Evolutionary conservation across 345 rosid species (phyloP).

Genomic region (Pistacia integerrima): DNA sequence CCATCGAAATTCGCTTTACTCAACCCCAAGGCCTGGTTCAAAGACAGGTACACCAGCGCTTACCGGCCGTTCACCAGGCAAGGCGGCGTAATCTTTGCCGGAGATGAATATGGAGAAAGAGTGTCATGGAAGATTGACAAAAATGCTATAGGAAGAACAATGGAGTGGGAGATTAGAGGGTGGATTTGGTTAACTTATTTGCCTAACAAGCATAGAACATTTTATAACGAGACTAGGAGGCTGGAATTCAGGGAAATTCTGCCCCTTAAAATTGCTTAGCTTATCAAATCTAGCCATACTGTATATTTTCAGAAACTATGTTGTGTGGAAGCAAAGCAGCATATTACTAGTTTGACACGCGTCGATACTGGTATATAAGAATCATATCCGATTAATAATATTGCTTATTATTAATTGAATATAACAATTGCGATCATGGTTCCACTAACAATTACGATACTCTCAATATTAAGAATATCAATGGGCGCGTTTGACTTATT

Average conservation of each 20-base stretch:
- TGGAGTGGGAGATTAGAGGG: constrained; percentile 86
- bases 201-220: constrained; percentile 81
- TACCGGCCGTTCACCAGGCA: constrained; percentile 75
- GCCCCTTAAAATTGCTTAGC: constrained; percentile 50
- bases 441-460: no score
- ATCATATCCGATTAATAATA: no score
- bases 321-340: no score
- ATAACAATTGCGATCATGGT: no score
- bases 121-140: constrained; percentile 77
- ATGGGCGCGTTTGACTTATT: no score
- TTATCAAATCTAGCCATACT: no score
- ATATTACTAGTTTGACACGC: no score
- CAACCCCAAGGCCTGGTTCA: constrained; percentile 83
- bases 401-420: no score
- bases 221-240: constrained; percentile 73
- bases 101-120: constrained; percentile 74
- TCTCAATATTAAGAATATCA: no score
- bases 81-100: constrained; percentile 86
- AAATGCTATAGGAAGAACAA: constrained; percentile 49
- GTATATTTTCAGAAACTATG: not conserved
- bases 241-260: constrained; percentile 71
- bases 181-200: constrained; percentile 91
- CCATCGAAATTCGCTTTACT: constrained; percentile 67
- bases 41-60: constrained; percentile 65
- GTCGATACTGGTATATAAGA: no score